Evolutionary conservation across 208 protist genomes (phyloP).

Genomic region (Trichomonas vaginalis): DNA sequence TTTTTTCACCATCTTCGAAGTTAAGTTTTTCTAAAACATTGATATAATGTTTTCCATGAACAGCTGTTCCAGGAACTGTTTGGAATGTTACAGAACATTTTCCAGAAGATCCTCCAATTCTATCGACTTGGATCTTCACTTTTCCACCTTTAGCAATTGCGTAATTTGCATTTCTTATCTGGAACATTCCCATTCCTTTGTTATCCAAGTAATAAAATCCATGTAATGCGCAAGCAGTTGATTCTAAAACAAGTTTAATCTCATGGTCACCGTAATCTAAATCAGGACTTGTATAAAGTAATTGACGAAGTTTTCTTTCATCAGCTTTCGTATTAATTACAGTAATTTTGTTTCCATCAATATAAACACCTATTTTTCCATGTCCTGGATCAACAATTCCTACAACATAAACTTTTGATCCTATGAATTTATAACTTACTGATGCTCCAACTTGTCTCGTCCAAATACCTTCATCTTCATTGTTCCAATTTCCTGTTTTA

Average conservation of each 20-base stretch:
- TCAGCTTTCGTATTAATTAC: background rate
- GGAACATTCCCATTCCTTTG: background rate
- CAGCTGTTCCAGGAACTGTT: background rate
- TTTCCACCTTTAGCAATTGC: background rate
- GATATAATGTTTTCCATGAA: background rate
- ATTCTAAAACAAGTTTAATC: background rate
- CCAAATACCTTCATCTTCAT: background rate
- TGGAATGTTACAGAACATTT: background rate
- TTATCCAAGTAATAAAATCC: background rate
- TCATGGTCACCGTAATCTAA: background rate
- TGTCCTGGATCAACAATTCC: background rate
- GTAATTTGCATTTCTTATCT: background rate
- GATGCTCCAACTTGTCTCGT: background rate
- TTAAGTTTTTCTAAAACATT: background rate
- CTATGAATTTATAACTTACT: background rate
- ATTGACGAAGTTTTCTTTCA: background rate
- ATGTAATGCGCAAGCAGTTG: background rate
- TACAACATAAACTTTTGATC: background rate
- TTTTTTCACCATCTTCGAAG: background rate
- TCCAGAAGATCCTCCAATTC: background rate
- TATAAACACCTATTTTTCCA: background rate
- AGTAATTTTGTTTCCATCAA: background rate
- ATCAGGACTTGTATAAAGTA: background rate
- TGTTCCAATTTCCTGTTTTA: background rate
- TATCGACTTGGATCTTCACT: background rate